Conservation (phyloP, 23 red algal species). For the Gracilaria vermiculophylla region DNA sequence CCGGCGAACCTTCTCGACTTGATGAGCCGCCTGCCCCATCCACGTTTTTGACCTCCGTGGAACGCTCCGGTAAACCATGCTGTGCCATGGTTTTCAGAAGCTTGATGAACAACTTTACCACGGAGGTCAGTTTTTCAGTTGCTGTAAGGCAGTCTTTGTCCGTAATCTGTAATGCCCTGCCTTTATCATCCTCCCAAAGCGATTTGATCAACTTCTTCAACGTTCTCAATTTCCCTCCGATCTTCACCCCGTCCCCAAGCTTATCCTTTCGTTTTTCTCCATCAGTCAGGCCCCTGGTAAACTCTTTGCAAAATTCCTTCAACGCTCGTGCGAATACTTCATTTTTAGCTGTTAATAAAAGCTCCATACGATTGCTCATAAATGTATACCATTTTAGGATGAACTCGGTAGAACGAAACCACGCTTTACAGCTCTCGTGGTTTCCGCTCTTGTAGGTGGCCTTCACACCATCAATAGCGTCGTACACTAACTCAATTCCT, state of each 20-base stretch:
- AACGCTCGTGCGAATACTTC: not conserved
- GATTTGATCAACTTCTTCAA: conserved; percentile 1
- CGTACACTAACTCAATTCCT: not conserved
- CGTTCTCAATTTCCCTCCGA: not conserved
- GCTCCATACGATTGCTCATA: not conserved
- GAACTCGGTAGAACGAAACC: not conserved
- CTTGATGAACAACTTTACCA: not conserved
- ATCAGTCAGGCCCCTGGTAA: not conserved
- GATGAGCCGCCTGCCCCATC: not conserved
- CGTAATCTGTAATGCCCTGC: no score
- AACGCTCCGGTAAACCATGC: not conserved
- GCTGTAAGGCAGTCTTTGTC: not conserved
- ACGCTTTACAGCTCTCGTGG: not conserved
- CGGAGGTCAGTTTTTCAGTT: not conserved
- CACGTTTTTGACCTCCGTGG: not conserved
- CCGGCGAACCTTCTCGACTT: not conserved
- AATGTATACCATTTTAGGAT: not conserved
- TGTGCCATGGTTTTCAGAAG: not conserved
- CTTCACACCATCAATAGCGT: not conserved
- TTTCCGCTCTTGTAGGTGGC: not conserved
- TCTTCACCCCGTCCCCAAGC: not conserved
- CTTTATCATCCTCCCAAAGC: not conserved
- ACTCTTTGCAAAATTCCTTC: conserved; percentile 1
- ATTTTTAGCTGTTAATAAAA: not conserved
- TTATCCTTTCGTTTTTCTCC: not conserved